Conservation (phyloP, 176 grass and related monocot genomes). For the Cymbopogon citratus region DNA sequence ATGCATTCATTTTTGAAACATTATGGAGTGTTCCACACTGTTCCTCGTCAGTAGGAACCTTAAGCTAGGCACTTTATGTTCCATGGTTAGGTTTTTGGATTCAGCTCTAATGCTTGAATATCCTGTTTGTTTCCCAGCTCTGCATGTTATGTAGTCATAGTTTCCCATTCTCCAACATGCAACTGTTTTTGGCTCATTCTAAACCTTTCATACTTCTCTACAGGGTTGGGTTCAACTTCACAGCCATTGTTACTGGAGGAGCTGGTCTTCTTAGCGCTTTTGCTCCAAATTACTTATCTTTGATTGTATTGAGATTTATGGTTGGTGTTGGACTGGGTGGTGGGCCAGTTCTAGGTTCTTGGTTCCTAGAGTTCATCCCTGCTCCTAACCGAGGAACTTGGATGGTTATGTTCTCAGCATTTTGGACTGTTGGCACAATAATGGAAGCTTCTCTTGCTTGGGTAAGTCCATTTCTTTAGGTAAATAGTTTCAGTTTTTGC, state of each 20-base stretch:
- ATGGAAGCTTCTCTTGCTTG: constrained; percentile 97
- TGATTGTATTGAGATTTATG: constrained; percentile 78
- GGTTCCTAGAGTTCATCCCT: constrained; percentile 96
- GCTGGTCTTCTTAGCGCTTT: constrained; percentile 91
- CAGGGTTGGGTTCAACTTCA: constrained; percentile 95
- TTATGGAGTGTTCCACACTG: background rate
- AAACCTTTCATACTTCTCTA: constrained; percentile 25
- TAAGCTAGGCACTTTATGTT: background rate
- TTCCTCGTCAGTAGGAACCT: background rate
- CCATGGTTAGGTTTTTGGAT: background rate
- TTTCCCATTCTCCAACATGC: background rate
- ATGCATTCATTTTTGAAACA: background rate
- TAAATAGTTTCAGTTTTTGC: background rate
- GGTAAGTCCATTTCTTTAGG: constrained; percentile 48
- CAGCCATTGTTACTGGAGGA: constrained; percentile 68
- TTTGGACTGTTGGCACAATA: constrained; percentile 92
- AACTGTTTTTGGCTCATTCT: constrained; percentile 19
- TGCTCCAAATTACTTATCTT: constrained; percentile 79
- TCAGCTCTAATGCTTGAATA: background rate
- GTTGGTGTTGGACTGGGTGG: constrained; percentile 89
- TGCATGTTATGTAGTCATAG: background rate
- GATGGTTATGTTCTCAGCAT: constrained; percentile 81
- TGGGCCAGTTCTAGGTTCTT: constrained; percentile 78
- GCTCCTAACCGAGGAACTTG: constrained; percentile 85
- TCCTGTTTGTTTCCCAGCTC: background rate